Percentiles rank a stretch among this genome's conserved stretches.
Evolutionary conservation across 2,329 filamentous ascomycete species (phyloP).

Genomic region (Pyrenochaeta sp.): DNA sequence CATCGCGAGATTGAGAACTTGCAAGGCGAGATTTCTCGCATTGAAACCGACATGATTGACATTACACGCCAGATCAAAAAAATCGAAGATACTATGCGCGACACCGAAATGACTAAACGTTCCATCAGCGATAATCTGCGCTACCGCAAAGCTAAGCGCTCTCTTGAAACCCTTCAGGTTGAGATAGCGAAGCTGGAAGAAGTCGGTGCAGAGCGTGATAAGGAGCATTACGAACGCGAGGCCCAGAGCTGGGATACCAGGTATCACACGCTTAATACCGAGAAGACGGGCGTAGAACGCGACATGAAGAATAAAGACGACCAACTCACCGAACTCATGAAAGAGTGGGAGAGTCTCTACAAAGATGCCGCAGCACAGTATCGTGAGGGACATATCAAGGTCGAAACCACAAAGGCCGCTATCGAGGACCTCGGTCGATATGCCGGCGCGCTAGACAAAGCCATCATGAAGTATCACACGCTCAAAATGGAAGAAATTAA

Average conservation of each 20-base stretch:
- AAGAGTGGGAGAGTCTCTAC: conserved; percentile 87
- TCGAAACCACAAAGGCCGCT: conserved; percentile 90
- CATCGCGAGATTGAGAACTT: conserved; percentile 73
- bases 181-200: conserved; percentile 80
- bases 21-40: conserved; percentile 69
- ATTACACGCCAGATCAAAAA: conserved; percentile 77
- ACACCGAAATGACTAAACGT: conserved; percentile 82
- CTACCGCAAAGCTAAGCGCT: conserved; percentile 77
- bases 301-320: conserved; percentile 85
- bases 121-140: conserved; percentile 89
- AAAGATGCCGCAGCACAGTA: conserved; percentile 81
- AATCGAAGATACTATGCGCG: conserved; percentile 77
- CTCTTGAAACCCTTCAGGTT: conserved; percentile 70
- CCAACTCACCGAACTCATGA: conserved; percentile 74
- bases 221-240: conserved; percentile 75
- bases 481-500: conserved; percentile 99
- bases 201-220: conserved; percentile 84
- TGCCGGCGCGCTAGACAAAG: conserved; percentile 84
- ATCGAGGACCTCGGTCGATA: conserved; percentile 90
- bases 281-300: conserved; percentile 78
- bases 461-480: conserved; percentile 95
- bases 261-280: conserved; percentile 74
- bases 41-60: conserved; percentile 73
- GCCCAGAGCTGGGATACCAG: conserved; percentile 72
- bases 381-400: conserved; percentile 86